Base-by-base conservation (phyloP, 345 rosid species). In the Salix caprea region DNA sequence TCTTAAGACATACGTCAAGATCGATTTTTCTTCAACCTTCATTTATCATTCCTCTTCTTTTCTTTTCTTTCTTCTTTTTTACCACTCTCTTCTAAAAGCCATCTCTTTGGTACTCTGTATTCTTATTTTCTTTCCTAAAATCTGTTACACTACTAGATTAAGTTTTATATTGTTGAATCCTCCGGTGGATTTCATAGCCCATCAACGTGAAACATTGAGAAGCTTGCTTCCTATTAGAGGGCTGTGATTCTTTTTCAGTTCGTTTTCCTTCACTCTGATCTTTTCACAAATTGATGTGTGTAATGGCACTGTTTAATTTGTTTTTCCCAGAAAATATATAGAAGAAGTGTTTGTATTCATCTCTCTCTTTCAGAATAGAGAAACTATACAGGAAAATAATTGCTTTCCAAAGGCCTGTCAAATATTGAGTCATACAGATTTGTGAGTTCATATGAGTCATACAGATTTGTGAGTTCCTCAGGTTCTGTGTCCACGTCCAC, bases 381-480 rank as follows among this genome's bases (percentile, higher is more conserved):
- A 40, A 9, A 9, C 13, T 40, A 40, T 7, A 40, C 13, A 7
- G 46, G 13, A 40, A 40, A 40, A 46, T 15, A 46, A 46, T 12
- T 46, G 18, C 52, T 46, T 14, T 46, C 97, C 97, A 18, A 90
- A 90, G 32, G 32, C 71, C 83, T 88, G 67, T 90, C 90, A 69
- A 91, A 91, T 14, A 91, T 90, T 37, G 92, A 89, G 21, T 90
- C 89, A 73, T 91, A 90, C 2, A 91, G 85, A 72, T 77, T 82
- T 19, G 88, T 77, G 1, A 90, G 84, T 76, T 90, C 83, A 26
- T 26, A 26, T 26, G 28, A 26, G 28, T 26, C 28, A 73, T 91
- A 90, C 2, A 91, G 85, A 72, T 77, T 82, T 19, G 88, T 77
- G 1, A 90, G 84, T 76, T 90, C 83, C 2, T 88, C 94, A 1